Base-by-base conservation (phyloP, 805 yeast species). In the Maudiozyma pseudohumilis region DNA sequence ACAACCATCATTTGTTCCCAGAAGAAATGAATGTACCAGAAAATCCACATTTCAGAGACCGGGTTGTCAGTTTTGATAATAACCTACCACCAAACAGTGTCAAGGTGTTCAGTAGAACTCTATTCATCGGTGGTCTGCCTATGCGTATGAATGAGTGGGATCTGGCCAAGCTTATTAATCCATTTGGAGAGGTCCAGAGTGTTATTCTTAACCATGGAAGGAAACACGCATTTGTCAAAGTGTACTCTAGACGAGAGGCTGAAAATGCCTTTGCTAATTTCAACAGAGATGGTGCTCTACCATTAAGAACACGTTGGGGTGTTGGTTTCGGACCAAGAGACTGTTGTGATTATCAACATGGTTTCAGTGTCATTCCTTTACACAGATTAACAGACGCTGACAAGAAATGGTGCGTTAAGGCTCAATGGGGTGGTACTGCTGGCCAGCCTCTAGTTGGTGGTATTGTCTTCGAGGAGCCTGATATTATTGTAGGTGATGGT, bases 291-390 rank as follows among this genome's bases (percentile, higher is more conserved):
- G 80, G 81, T 29, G 60, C 73, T 8, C 63, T 55, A 65, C 75
- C 48, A 57, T 66, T 92, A 48, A 75, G 97, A 62, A 84, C 94
- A 4, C 74, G 96, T 56, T 92, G 98, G 98, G 98, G 97, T 48
- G 97, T 92, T 44, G 98, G 98, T 1, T 92, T 83, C 55, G 98
- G 98, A 4, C 98, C 98, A 38, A 77, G 98, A 66, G 97, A 92
- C 60, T 89, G 97, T 66, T 85, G 95, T 59, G 94, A 92, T 61
- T 92, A 92, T 61, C 88, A 80, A 54, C 80, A 80, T 40, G 98
- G 98, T 44, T 70, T 80, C 27, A 81, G 95, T 42, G 74, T 87
- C 26, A 86, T 92, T 43, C 96, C 97, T 12, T 64, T 92, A 35
- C 74, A 74, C 41, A 74, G 96, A 51, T 70, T 92, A 48, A 92